A percentile compares a stretch with the other conserved stretches of the same genome.
Conservation (phyloP, 225 moss, liverwort and hornwort species). For the Physcomitrium patens region DNA sequence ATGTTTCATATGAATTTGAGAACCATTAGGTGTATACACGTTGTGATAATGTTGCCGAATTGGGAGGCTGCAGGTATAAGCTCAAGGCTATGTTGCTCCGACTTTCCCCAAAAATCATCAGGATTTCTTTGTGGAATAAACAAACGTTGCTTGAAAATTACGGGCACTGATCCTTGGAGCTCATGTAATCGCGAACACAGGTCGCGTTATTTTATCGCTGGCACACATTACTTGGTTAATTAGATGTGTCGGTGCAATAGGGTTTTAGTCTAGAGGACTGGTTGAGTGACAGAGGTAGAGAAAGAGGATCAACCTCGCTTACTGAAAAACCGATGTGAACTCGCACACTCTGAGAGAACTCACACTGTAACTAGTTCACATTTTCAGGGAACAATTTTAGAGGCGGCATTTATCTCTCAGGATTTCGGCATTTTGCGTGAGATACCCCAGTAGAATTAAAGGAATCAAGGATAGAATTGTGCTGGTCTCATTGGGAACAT, state of each 20-base stretch:
- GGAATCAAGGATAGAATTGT: slow-evolving; percentile 19
- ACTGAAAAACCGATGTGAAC: neutral
- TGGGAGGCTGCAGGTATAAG: slow-evolving; percentile 31
- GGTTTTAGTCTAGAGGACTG: slow-evolving; percentile 3
- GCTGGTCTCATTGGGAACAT: slow-evolving; percentile 13
- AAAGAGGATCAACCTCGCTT: neutral
- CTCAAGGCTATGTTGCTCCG: slow-evolving; percentile 6
- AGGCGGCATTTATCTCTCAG: slow-evolving; percentile 12
- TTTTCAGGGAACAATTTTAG: neutral
- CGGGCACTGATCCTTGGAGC: slow-evolving; percentile 2
- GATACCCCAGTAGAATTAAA: slow-evolving; percentile 3
- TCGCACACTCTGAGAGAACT: neutral
- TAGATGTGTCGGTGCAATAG: slow-evolving; percentile 8
- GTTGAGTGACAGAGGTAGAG: slow-evolving; percentile 12
- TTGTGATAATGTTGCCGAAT: slow-evolving; percentile 20
- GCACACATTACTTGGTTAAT: neutral
- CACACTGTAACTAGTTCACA: neutral
- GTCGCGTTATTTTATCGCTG: slow-evolving; percentile 11
- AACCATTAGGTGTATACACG: neutral
- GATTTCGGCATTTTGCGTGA: slow-evolving; percentile 5
- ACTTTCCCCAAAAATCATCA: neutral
- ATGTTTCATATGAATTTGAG: neutral
- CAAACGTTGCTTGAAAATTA: slow-evolving; percentile 16
- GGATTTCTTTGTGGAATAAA: neutral
- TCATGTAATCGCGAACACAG: slow-evolving; percentile 4